Conservation (phyloP, 306 rosid genomes). For the Biancaea sappan region DNA sequence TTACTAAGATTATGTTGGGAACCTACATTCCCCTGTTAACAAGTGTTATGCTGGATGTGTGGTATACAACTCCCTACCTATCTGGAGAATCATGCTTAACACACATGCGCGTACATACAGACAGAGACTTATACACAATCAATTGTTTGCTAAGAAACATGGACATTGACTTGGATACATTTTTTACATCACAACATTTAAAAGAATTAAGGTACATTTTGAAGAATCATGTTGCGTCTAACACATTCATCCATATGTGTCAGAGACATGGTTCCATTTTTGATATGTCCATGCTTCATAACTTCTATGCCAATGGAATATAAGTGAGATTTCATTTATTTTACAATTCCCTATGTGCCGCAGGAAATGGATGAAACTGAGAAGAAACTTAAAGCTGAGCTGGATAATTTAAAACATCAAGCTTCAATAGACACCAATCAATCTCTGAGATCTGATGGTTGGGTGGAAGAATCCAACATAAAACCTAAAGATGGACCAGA, state of each 20-base stretch:
- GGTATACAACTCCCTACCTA: not conserved
- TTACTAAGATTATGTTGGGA: not conserved
- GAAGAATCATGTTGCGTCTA: not conserved
- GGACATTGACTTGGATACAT: not conserved
- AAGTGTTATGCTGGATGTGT: not conserved
- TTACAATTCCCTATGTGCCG: constrained; percentile 19
- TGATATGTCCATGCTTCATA: not conserved
- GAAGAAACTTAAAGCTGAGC: constrained; percentile 57
- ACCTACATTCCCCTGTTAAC: not conserved
- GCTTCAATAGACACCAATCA: constrained; percentile 35
- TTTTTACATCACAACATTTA: too few species aligned
- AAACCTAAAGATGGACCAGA: constrained; percentile 42
- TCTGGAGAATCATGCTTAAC: not conserved
- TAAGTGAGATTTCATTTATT: not conserved
- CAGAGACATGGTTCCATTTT: not conserved
- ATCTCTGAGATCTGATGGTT: constrained; percentile 43
- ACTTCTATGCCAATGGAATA: not conserved
- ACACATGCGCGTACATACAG: too few species aligned
- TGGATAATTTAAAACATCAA: constrained; percentile 41
- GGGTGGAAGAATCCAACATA: constrained; percentile 39
- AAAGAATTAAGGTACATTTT: too few species aligned
- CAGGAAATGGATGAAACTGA: constrained; percentile 78
- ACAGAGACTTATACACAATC: too few species aligned
- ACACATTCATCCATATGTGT: not conserved
- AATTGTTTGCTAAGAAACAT: not conserved